These are phyloP conservation scores for Pleurotus platypus DNA, from an alignment of 768 basidiomycete genomes.

Conservation along the genomic window DNA sequence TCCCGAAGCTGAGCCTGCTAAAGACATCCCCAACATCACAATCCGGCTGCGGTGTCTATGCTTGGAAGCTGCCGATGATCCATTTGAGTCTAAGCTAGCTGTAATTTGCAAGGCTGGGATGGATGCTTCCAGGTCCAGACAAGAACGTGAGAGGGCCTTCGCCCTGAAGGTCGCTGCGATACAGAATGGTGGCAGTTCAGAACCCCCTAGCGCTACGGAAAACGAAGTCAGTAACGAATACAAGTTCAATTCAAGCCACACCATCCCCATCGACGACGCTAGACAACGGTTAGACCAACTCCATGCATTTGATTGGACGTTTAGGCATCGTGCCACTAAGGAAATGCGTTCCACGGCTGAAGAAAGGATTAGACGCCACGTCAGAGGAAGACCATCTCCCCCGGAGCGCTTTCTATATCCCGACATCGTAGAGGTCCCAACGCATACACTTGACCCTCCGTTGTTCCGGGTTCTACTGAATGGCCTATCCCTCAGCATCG, in stretches of 20 bases:
- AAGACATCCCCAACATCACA: conserved; percentile 59
- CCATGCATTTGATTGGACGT: conserved; percentile 72
- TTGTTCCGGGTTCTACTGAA: conserved; percentile 66
- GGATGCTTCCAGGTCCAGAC: conserved; percentile 64
- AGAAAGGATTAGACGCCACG: conserved; percentile 37
- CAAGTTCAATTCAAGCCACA: conserved; percentile 60
- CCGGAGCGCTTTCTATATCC: conserved; percentile 30
- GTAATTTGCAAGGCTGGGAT: conserved; percentile 72
- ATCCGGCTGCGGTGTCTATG: conserved; percentile 60
- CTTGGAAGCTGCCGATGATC: conserved; percentile 80
- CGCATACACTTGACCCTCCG: conserved; percentile 45
- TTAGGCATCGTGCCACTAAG: conserved; percentile 45
- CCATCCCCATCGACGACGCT: conserved; percentile 71
- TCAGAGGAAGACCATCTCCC: conserved; percentile 33
- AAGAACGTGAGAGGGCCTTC: conserved; percentile 80
- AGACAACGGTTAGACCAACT: conserved; percentile 61
- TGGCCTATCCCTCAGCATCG: conserved; percentile 53
- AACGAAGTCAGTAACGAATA: conserved; percentile 44
- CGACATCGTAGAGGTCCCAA: conserved; percentile 39
- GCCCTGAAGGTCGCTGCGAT: conserved; percentile 74
- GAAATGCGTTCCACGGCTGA: conserved; percentile 50
- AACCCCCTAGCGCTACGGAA: conserved; percentile 16
- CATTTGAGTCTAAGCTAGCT: conserved; percentile 74
- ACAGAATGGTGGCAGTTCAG: conserved; percentile 33
- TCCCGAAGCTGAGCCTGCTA: conserved; percentile 73